Evolutionary conservation across 139 green algal species (phyloP).

Genomic region (Chlamydomonas sphaeroides): DNA sequence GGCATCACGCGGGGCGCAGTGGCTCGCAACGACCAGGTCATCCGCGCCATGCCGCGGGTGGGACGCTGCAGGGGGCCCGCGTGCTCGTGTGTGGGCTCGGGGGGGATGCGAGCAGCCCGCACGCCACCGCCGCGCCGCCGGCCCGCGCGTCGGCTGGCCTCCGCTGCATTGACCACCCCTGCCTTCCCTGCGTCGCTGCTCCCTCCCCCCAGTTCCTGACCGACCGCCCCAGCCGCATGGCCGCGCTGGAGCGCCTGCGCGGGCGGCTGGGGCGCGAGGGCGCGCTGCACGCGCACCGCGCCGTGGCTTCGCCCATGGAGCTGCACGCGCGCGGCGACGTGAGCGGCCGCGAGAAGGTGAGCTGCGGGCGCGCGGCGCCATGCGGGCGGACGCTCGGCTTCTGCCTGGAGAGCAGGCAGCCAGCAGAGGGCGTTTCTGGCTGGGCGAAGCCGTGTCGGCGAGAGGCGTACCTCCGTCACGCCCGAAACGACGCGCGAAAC

Average conservation of each 20-base stretch:
- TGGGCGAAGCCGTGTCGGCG: too few species aligned
- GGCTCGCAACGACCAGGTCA: conserved; percentile 1
- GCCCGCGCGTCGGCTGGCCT: too few species aligned
- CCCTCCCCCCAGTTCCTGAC: conserved; percentile 28
- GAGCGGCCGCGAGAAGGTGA: conserved; percentile 12
- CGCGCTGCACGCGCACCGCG: conserved; percentile 50
- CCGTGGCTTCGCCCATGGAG: conserved; percentile 47
- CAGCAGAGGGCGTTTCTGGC: too few species aligned
- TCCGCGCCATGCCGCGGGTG: conserved; percentile 10
- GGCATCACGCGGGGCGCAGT: not conserved
- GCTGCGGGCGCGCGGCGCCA: too few species aligned
- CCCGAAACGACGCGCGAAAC: too few species aligned
- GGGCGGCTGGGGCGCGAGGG: conserved; percentile 27
- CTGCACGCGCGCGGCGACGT: conserved; percentile 43
- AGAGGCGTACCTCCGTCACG: too few species aligned
- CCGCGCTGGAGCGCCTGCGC: conserved; percentile 35
- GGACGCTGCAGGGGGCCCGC: too few species aligned
- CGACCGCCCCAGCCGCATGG: conserved; percentile 27
- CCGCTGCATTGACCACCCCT: too few species aligned
- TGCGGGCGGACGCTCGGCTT: too few species aligned
- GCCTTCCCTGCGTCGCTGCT: not conserved
- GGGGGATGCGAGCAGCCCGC: too few species aligned
- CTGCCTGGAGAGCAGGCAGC: too few species aligned
- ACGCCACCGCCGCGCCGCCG: too few species aligned
- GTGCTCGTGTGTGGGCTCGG: not conserved